Evolutionary conservation across 2,329 filamentous ascomycete genomes (phyloP).

Genomic region (Fusarium mexicanum): DNA sequence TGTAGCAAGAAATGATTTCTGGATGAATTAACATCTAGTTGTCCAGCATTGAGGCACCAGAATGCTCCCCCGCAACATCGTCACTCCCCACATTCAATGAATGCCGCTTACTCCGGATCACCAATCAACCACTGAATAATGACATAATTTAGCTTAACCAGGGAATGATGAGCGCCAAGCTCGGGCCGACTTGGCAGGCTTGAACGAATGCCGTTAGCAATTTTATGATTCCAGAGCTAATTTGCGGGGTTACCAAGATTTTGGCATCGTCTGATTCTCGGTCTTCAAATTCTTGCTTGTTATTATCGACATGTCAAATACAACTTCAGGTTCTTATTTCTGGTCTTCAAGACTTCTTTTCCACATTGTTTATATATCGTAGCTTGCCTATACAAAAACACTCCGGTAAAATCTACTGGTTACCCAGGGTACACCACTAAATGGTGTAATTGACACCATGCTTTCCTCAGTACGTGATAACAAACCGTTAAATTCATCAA

Average conservation of each 20-base stretch:
- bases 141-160: neutral
- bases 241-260: neutral
- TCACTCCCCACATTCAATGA: neutral
- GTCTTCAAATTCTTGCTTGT: neutral
- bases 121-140: neutral
- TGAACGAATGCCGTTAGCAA: neutral
- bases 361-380: accelerated
- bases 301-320: neutral
- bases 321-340: accelerated
- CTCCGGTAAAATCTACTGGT: accelerated
- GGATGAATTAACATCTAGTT: too few species aligned
- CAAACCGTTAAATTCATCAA: neutral
- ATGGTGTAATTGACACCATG: accelerated
- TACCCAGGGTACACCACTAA: accelerated
- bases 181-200: neutral
- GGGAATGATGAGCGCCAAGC: neutral
- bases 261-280: neutral
- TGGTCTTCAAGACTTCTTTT: accelerated
- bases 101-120: neutral
- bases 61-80: neutral
- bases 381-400: accelerated
- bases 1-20: too few species aligned
- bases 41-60: neutral
- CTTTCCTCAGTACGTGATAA: neutral
- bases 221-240: neutral